Percentiles rank a stretch among this genome's conserved stretches.
Conservation (phyloP, 352 stramenopile species). For the Thalassiosira pacifica region DNA sequence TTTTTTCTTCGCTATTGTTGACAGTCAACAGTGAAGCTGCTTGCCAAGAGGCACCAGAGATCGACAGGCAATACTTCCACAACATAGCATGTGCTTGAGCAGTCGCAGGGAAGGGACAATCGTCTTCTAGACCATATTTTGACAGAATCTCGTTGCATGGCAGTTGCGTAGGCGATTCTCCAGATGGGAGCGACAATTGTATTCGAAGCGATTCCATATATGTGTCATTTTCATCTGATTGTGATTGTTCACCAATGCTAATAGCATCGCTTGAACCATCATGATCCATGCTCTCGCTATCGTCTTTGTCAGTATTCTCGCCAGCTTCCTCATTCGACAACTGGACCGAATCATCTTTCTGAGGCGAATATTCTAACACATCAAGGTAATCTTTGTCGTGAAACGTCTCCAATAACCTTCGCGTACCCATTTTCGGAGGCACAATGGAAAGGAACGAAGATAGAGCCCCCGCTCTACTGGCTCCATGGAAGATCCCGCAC, state of each 20-base stretch:
- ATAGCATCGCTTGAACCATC: conserved; percentile 1
- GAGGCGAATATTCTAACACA: conserved; percentile 41
- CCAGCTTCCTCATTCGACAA: background rate
- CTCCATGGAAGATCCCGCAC: conserved; percentile 55
- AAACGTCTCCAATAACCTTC: conserved; percentile 48
- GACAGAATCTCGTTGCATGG: conserved; percentile 33
- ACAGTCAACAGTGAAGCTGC: conserved; percentile 77
- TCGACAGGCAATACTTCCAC: conserved; percentile 84
- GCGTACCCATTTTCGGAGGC: conserved; percentile 41
- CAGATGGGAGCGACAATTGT: background rate
- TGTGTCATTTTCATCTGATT: background rate
- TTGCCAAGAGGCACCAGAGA: conserved; percentile 84
- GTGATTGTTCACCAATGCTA: background rate
- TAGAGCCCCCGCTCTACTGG: conserved; percentile 24
- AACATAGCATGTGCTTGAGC: conserved; percentile 77
- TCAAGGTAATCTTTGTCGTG: conserved; percentile 52
- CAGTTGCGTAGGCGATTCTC: background rate
- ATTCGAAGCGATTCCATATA: background rate
- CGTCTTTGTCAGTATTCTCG: background rate
- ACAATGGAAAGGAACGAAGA: conserved; percentile 53
- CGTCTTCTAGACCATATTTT: conserved; percentile 83
- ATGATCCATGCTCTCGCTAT: background rate
- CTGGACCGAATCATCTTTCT: conserved; percentile 2
- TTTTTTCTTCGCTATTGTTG: background rate
- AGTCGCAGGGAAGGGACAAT: conserved; percentile 64